Conservation (phyloP, 495 filamentous ascomycete genomes). For the Neurospora sp. region DNA sequence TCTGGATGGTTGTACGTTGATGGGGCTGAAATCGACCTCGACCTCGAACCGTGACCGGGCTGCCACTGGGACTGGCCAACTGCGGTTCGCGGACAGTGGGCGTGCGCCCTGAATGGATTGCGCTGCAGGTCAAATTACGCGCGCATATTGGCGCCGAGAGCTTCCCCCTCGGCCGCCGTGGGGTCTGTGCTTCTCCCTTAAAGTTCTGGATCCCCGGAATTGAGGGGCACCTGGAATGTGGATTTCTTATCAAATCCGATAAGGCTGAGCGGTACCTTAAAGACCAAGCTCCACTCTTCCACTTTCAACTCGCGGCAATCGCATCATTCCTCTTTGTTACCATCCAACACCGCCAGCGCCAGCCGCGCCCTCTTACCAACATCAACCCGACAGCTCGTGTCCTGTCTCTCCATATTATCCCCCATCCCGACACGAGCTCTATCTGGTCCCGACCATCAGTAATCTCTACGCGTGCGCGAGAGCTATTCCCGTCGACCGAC, state of each 20-base stretch:
- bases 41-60: not conserved
- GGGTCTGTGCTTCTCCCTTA: not conserved
- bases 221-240: not conserved
- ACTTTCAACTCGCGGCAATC: not conserved
- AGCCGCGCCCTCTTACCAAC: not conserved
- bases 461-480: not conserved
- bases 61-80: not conserved
- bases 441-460: not conserved
- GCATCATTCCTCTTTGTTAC: not conserved
- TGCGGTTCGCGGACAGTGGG: not conserved
- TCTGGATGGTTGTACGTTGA: not conserved
- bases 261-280: not conserved
- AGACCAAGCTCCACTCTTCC: not conserved
- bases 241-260: not conserved
- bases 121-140: not conserved
- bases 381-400: not conserved
- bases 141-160: not conserved
- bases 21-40: not conserved
- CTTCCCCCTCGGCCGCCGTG: not conserved
- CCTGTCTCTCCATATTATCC: not conserved
- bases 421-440: not conserved
- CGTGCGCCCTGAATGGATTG: not conserved
- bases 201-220: not conserved
- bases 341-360: not conserved
- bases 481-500: not conserved